phyloP scores from a whole-genome alignment of 225 moss, liverwort and hornwort species.

The Marchantia paleacea region DNA sequence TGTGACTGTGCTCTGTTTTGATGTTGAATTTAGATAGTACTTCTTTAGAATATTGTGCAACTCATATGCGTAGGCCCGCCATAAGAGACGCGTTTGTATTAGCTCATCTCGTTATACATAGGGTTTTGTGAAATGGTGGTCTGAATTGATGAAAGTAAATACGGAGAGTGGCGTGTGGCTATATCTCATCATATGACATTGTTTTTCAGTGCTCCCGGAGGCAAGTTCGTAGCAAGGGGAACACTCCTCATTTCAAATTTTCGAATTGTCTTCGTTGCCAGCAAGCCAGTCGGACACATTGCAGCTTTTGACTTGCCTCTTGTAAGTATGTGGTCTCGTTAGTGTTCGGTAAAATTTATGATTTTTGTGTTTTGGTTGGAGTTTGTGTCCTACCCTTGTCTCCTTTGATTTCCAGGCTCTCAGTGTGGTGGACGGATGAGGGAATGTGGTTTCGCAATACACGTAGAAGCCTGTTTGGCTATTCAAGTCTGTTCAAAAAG shows the following conservation, averaged over 20 bases:
- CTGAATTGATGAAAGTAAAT: too few relatives aligned
- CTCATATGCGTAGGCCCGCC: too few relatives aligned
- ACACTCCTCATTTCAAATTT: conserved; percentile 73
- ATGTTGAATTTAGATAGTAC: background rate
- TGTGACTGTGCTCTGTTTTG: too few relatives aligned
- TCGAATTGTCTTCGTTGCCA: conserved; percentile 82
- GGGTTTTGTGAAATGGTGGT: background rate
- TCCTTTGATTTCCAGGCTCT: too few relatives aligned
- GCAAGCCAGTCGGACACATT: conserved; percentile 58
- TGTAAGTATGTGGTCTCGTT: conserved; percentile 31
- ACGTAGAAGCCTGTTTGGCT: too few relatives aligned
- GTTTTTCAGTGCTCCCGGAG: conserved; percentile 65
- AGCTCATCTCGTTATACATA: background rate
- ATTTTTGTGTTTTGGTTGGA: background rate
- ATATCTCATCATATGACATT: background rate
- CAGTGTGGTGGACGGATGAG: too few relatives aligned
- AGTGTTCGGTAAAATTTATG: background rate
- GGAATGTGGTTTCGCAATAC: too few relatives aligned
- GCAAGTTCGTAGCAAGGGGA: conserved; percentile 75
- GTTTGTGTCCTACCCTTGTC: background rate
- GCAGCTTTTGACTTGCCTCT: conserved; percentile 87
- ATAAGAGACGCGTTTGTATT: background rate
- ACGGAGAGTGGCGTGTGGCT: background rate
- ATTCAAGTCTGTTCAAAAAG: too few relatives aligned
- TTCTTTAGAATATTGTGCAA: background rate